Base-by-base conservation (phyloP, 768 basidiomycete species). In the Rhodotorula toruloides region DNA sequence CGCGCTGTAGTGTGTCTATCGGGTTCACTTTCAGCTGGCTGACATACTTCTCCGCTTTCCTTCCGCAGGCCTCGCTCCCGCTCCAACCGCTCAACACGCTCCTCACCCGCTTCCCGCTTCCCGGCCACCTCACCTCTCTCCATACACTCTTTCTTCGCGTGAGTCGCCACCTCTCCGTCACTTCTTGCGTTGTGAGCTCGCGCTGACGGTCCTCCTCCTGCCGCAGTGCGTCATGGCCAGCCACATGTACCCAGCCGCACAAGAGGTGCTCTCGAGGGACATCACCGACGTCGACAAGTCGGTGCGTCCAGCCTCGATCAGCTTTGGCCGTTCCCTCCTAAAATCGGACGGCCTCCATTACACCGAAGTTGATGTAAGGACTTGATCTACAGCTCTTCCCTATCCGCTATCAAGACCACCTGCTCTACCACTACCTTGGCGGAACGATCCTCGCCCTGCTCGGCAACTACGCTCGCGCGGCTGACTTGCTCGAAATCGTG, bases 391-490 rank as follows among this genome's bases (percentile, higher is more conserved):
- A 75, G 73, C 22, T 69, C 19, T 76, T 65, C 12, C 87, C 90
- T 65, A 78, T 93, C 59, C 78, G 76, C 39, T 91, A 90, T 78
- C 85, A 83, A 69, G 91, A 92, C 76, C 87, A 87, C 73, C 81
- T 94, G 31, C 78, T 83, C n/a, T 91, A 91, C 75, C 89, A 92
- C 79, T 91, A 91, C 76, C 79, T 84, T 4, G 90, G 87, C 6
- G 91, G 89, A 2, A 79, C 88, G n/a, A 83, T 82, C 1, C 80
- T 87, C 2, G 82, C 83, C 0, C 84, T 84, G 0, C 79, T 89
- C 48, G 85, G 85, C 72, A 80, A 80, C 25, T 91, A 86, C 84
- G 72, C 79, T 4, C 82, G 85, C 14, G 88, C 91, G 0, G 84
- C 85, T 63, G 87, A 89, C 61, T 85, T 83, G 68, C 86, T 92